Evolutionary conservation across 2,329 filamentous ascomycete genomes (phyloP).

Genomic region (Chaetomium sp.): DNA sequence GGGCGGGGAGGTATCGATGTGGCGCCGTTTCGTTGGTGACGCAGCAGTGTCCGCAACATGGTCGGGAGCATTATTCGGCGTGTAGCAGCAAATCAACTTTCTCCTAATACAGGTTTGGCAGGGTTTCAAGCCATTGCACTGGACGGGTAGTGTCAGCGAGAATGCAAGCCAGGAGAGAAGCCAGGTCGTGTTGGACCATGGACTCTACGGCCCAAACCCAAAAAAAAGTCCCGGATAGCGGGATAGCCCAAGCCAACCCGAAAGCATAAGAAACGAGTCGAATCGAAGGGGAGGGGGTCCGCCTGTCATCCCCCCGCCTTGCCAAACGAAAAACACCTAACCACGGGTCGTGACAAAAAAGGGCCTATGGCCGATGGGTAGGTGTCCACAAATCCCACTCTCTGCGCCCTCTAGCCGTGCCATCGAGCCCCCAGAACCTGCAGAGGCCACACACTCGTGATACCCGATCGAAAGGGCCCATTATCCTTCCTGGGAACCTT

Average conservation of each 20-base stretch:
- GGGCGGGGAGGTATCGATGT: constrained; percentile 26
- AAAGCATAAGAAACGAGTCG: neutral
- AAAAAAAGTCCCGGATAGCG: neutral
- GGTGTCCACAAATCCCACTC: too few species aligned
- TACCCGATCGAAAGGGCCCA: constrained; percentile 7
- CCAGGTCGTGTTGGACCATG: neutral
- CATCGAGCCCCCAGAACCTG: neutral
- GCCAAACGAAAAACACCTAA: too few species aligned
- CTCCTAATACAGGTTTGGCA: constrained; percentile 55
- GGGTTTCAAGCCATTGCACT: constrained; percentile 55
- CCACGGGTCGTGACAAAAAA: too few species aligned
- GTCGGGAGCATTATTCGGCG: constrained; percentile 28
- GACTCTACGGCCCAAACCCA: too few species aligned
- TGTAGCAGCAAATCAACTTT: constrained; percentile 39
- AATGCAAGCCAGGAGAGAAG: constrained; percentile 2
- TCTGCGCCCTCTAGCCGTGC: too few species aligned
- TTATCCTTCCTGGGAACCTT: constrained; percentile 10
- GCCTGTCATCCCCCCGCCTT: too few species aligned
- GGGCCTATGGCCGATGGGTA: too few species aligned
- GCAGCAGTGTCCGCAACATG: constrained; percentile 29
- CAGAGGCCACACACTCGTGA: constrained; percentile 16
- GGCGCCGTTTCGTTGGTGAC: constrained; percentile 33
- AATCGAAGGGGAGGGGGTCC: neutral
- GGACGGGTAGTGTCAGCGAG: constrained; percentile 13
- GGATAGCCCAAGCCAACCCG: neutral